A percentile compares a stretch with the other conserved stretches of the same genome.
These are phyloP conservation scores for Talaromyces islandicus DNA, from an alignment of 2,329 filamentous ascomycete species.

Conservation along the genomic window DNA sequence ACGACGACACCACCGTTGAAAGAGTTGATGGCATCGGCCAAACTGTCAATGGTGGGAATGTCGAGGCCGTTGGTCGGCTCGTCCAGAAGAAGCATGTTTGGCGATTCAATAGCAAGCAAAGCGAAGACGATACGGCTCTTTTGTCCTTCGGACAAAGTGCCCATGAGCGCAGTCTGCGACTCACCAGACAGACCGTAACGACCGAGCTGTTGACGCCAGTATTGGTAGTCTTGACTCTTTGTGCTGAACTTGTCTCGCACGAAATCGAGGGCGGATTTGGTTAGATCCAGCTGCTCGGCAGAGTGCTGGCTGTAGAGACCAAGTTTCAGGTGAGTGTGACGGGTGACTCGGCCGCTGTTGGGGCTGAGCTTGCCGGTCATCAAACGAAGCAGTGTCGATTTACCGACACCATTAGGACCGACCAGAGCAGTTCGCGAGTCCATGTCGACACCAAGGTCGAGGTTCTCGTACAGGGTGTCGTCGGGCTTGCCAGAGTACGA, in stretches of 20 bases:
- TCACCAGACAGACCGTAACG: slow-evolving; percentile 91
- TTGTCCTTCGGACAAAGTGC: slow-evolving; percentile 94
- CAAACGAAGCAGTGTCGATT: slow-evolving; percentile 89
- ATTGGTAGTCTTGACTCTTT: slow-evolving; percentile 96
- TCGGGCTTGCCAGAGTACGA: slow-evolving; percentile 86
- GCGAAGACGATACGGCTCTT: slow-evolving; percentile 98
- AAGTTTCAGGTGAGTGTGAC: slow-evolving; percentile 97
- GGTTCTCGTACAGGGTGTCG: slow-evolving; percentile 92
- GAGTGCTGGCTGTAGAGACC: slow-evolving; percentile 98
- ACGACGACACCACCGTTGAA: slow-evolving; percentile 96
- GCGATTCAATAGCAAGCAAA: slow-evolving; percentile 84
- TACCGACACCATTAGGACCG: slow-evolving; percentile 97
- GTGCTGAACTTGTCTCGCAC: slow-evolving; percentile 88
- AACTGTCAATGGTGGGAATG: slow-evolving; percentile 95
- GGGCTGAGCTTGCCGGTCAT: slow-evolving; percentile 95
- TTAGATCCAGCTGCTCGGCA: slow-evolving; percentile 94
- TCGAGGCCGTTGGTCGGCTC: slow-evolving; percentile 99
- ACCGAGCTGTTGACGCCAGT: slow-evolving; percentile 97
- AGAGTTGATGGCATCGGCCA: slow-evolving; percentile 96
- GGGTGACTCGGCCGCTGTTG: slow-evolving; percentile 71
- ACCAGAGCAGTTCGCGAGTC: slow-evolving; percentile 95
- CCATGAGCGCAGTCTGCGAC: slow-evolving; percentile 93
- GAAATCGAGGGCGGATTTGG: slow-evolving; percentile 96
- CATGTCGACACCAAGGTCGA: slow-evolving; percentile 99
- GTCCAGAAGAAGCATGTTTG: slow-evolving; percentile 97